Conservation (phyloP, 108 stramenopile genomes). For the Cylindrotheca closterium region DNA sequence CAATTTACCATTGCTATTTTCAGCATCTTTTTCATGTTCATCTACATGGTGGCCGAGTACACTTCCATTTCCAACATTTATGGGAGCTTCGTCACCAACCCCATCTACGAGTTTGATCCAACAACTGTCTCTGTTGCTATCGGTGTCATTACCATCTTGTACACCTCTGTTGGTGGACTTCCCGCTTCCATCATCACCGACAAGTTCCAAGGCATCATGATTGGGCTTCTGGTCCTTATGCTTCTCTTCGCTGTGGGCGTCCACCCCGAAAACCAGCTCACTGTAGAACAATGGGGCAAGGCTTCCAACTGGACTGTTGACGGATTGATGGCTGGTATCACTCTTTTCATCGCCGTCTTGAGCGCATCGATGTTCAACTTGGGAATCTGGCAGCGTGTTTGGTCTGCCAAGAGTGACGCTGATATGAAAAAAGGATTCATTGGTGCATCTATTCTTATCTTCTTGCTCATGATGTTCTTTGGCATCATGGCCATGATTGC, state of each 20-base stretch:
- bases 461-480: conserved; percentile 82
- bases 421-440: conserved; percentile 68
- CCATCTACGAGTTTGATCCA: too few relatives aligned
- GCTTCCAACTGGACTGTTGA: conserved; percentile 68
- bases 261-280: conserved; percentile 49
- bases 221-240: too few relatives aligned
- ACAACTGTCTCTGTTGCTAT: too few relatives aligned
- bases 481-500: conserved; percentile 84
- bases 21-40: too few relatives aligned
- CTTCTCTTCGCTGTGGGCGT: conserved; percentile 57
- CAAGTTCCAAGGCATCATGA: too few relatives aligned
- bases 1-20: too few relatives aligned
- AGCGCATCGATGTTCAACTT: conserved; percentile 81
- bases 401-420: conserved; percentile 62
- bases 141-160: conserved; percentile 63
- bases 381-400: conserved; percentile 73
- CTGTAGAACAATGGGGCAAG: conserved; percentile 53
- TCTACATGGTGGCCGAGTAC: too few relatives aligned
- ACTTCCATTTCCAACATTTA: too few relatives aligned
- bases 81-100: too few relatives aligned
- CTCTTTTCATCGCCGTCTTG: conserved; percentile 60
- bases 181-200: conserved; percentile 61
- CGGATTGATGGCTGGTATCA: conserved; percentile 62
- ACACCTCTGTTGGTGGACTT: conserved; percentile 65
- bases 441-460: conserved; percentile 48